Base-by-base conservation (phyloP, 1,284 basidiomycete species). In the Ustilago tritici region DNA sequence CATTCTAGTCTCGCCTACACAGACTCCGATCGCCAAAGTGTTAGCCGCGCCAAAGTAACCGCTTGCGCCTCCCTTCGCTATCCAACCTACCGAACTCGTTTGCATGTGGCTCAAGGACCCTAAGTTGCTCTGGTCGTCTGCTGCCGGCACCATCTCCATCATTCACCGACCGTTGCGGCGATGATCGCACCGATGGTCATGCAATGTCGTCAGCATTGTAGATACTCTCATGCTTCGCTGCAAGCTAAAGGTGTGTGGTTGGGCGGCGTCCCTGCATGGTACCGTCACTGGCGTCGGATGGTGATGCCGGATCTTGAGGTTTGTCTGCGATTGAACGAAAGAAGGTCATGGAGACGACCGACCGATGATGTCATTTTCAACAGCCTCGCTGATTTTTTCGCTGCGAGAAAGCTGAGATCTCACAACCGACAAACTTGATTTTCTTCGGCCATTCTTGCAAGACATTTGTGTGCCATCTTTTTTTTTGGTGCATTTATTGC, bases 21-120 rank as follows among this genome's bases (percentile, higher is more conserved):
- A 50, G 49, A 49, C 47, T 12, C 28, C 28, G 52, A 54, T 54
- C 9, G 52, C 23, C 52, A 50, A 32, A 50, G 3, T 32, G 49
- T 50, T 10, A 50, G 15, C 49, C 49, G 49, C 49, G 31, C 49
- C 10, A 49, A 49, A 28, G 23, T 28, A 28, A 3, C 23, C 23
- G 23, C 23, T 28, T 28, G 23, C 3, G 23, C 23, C 23, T 28
- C 46, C 23, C 23, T 19, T 49, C 46, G 46, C 46, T 41, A n/a
- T 41, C 40, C 11, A 14, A 4, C 46, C 46, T 49, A 19, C 23
- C 46, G 46, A 47, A 47, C 46, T 47, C 46, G 46, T 5, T 12
- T 47, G 46, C 7, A 47, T 9, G 46, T 28, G 2, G 46, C 6
- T 12, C n/a, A 23, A 47, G 46, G 23, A 47, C 46, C 23, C 23